Percentiles rank a stretch among this genome's conserved stretches.
Evolutionary conservation across 345 rosid species (phyloP).

Genomic region (Dipteronia dyeriana): DNA sequence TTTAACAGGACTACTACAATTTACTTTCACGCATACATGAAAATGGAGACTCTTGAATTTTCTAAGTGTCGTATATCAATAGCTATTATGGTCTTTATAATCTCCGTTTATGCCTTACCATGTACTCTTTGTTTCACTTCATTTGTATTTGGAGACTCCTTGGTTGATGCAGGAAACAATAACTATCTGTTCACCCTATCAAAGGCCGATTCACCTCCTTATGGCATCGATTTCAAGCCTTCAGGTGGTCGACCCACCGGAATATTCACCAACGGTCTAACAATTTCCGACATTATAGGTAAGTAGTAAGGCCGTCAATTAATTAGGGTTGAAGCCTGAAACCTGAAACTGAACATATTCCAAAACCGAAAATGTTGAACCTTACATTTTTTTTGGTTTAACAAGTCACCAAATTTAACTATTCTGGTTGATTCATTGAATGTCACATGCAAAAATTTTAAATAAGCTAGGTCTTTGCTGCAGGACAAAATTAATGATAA

Average conservation of each 20-base stretch:
- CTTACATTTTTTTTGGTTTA: neutral
- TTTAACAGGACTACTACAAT: slow-evolving; percentile 3
- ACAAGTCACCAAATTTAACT: neutral
- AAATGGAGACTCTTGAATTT: slow-evolving; percentile 4
- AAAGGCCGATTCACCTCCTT: slow-evolving; percentile 55
- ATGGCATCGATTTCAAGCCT: slow-evolving; percentile 61
- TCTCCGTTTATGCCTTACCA: slow-evolving; percentile 7
- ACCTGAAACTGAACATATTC: neutral
- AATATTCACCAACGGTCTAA: slow-evolving; percentile 64
- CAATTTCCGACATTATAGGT: slow-evolving; percentile 43
- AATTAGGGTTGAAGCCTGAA: neutral
- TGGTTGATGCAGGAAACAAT: slow-evolving; percentile 63
- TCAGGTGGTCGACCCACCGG: slow-evolving; percentile 65
- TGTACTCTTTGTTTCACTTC: slow-evolving; percentile 25
- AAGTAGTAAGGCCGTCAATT: neutral
- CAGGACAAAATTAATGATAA: too few relatives aligned
- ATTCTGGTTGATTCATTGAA: neutral
- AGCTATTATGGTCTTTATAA: neutral
- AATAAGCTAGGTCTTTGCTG: neutral
- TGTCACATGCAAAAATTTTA: neutral
- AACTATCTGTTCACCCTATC: slow-evolving; percentile 47
- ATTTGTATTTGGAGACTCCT: slow-evolving; percentile 58
- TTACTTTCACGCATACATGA: neutral
- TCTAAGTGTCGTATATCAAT: neutral
- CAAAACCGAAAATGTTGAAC: neutral